Conservation (phyloP, 345 rosid genomes). For the Syzygium jambos region DNA sequence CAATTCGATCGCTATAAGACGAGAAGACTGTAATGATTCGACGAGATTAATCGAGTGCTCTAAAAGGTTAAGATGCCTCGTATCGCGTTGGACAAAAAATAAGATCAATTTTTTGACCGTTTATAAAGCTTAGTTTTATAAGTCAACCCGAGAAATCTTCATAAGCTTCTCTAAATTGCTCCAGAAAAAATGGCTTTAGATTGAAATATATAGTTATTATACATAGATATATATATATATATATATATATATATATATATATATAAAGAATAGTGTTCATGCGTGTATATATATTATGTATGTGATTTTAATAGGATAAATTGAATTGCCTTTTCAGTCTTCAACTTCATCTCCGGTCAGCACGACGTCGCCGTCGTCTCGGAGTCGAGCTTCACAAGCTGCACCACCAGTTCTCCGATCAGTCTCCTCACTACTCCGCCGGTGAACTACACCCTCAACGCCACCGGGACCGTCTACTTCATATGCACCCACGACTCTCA, state of each 20-base stretch:
- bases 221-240: background rate
- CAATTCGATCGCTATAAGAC: background rate
- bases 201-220: background rate
- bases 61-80: accelerated
- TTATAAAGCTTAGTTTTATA: background rate
- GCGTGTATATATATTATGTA: background rate
- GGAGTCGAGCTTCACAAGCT: background rate
- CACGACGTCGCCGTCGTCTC: constrained; percentile 20
- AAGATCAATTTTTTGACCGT: background rate
- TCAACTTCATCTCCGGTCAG: constrained; percentile 12
- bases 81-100: background rate
- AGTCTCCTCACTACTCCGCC: background rate
- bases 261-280: background rate
- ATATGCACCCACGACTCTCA: constrained; percentile 10
- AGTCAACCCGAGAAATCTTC: background rate
- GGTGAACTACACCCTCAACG: background rate
- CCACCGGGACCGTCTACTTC: constrained; percentile 3
- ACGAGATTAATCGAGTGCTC: background rate
- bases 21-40: accelerated
- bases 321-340: constrained; percentile 7
- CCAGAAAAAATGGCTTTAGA: background rate
- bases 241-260: no score
- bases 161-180: background rate
- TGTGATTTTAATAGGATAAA: background rate
- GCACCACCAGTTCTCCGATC: constrained; percentile 6